Evolutionary conservation across 768 basidiomycete genomes (phyloP).

Genomic region (Filobasidium wieringae): DNA sequence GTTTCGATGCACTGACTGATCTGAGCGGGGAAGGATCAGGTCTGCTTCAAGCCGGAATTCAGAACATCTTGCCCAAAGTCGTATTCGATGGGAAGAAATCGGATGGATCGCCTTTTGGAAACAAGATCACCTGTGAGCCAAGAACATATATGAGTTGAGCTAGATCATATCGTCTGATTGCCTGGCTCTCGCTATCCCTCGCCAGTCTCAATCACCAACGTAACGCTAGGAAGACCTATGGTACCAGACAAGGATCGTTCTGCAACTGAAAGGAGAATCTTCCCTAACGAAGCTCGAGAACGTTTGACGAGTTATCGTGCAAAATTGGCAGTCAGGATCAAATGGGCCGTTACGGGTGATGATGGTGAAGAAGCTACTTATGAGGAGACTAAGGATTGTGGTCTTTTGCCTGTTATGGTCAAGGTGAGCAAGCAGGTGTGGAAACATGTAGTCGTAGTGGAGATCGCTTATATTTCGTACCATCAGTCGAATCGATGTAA

Average conservation of each 20-base stretch:
- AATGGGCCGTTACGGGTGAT: slow-evolving; percentile 55
- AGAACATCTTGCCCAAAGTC: slow-evolving; percentile 82
- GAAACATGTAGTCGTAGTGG: neutral
- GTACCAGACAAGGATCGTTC: slow-evolving; percentile 70
- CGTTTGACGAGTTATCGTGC: slow-evolving; percentile 83
- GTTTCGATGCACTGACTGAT: slow-evolving; percentile 92
- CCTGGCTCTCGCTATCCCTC: neutral
- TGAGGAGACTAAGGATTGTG: slow-evolving; percentile 68
- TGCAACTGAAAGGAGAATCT: slow-evolving; percentile 63
- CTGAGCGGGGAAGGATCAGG: slow-evolving; percentile 75
- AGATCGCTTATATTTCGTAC: neutral
- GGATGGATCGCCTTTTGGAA: slow-evolving; percentile 58
- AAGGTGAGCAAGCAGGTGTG: slow-evolving; percentile 48
- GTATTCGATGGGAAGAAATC: slow-evolving; percentile 69
- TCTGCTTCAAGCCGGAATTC: slow-evolving; percentile 60
- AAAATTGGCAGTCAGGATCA: slow-evolving; percentile 71
- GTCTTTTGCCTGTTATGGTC: slow-evolving; percentile 91
- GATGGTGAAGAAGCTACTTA: slow-evolving; percentile 52
- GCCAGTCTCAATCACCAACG: slow-evolving; percentile 80
- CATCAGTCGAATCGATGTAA: slow-evolving; percentile 80
- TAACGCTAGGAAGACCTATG: slow-evolving; percentile 71
- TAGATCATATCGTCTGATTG: neutral
- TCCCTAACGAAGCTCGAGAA: slow-evolving; percentile 91
- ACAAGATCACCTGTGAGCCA: slow-evolving; percentile 48
- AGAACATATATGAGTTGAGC: neutral